A percentile compares a stretch with the other conserved stretches of the same genome.
Evolutionary conservation across 371 early-diverging fungal species (phyloP).

Genomic region (Basidiobolus meristosporus): DNA sequence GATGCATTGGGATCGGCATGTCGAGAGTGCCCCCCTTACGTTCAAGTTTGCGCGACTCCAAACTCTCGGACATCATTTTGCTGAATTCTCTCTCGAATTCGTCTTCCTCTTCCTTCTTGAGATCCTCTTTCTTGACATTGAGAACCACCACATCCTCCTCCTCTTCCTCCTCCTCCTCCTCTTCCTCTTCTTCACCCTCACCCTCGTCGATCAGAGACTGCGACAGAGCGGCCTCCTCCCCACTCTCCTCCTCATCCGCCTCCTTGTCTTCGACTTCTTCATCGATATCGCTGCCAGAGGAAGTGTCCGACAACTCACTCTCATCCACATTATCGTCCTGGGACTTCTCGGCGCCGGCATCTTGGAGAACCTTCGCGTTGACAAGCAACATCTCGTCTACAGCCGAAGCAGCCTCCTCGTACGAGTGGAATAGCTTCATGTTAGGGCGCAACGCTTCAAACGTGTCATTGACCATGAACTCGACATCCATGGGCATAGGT

Average conservation of each 20-base stretch:
- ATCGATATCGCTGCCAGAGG: constrained; percentile 9
- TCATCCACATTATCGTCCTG: constrained; percentile 23
- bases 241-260: constrained; percentile 6
- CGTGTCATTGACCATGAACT: constrained; percentile 67
- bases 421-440: constrained; percentile 25
- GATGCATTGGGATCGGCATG: constrained; percentile 57
- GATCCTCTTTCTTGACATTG: constrained; percentile 13
- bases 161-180: constrained; percentile 1
- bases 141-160: constrained; percentile 1
- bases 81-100: constrained; percentile 61
- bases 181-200: constrained; percentile 9
- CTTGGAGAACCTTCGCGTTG: constrained; percentile 24
- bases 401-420: constrained; percentile 62
- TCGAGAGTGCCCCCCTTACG: constrained; percentile 53
- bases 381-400: constrained; percentile 31
- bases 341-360: constrained; percentile 20
- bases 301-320: constrained; percentile 7
- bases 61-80: constrained; percentile 62
- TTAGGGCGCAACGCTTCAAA: constrained; percentile 59
- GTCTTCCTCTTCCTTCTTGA: constrained; percentile 39
- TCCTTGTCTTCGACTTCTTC: constrained; percentile 13
- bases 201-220: constrained; percentile 15
- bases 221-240: constrained; percentile 3
- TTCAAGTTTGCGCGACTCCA: constrained; percentile 61
- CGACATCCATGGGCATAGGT: constrained; percentile 70